Percentiles rank a stretch among this genome's conserved stretches.
These are phyloP conservation scores for Chrysoporthe austroafricana DNA, from an alignment of 2,329 filamentous ascomycete species.

Conservation along the genomic window DNA sequence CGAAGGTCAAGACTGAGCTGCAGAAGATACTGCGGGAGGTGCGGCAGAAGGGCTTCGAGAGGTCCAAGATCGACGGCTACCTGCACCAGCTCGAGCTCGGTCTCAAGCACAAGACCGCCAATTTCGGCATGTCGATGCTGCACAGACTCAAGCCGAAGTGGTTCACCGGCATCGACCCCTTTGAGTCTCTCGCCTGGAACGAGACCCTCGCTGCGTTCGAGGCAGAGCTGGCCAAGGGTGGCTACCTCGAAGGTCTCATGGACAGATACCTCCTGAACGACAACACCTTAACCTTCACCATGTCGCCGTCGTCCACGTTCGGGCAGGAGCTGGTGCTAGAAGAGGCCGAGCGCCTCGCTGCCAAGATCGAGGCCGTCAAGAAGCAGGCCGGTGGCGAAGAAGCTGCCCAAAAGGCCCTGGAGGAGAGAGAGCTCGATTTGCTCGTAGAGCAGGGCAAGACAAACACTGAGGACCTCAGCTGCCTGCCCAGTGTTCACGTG, in stretches of 20 bases:
- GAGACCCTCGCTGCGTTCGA: constrained; percentile 85
- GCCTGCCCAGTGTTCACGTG: constrained; percentile 84
- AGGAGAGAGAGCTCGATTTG: constrained; percentile 78
- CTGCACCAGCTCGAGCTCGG: constrained; percentile 92
- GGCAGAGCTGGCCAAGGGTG: constrained; percentile 70
- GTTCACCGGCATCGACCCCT: constrained; percentile 95
- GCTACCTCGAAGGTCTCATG: constrained; percentile 82
- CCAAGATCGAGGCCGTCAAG: constrained; percentile 73
- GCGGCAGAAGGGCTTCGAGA: constrained; percentile 78
- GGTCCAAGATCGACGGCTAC: constrained; percentile 89
- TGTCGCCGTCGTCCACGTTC: constrained; percentile 82
- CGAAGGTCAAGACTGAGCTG: constrained; percentile 75
- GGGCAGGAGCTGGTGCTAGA: constrained; percentile 74
- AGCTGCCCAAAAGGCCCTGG: constrained; percentile 72
- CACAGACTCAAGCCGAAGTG: constrained; percentile 87
- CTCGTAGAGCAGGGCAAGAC: constrained; percentile 83
- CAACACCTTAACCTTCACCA: constrained; percentile 87
- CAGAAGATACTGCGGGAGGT: constrained; percentile 72
- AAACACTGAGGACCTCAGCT: constrained; percentile 82
- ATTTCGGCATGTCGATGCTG: constrained; percentile 89
- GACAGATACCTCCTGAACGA: constrained; percentile 91
- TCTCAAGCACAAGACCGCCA: constrained; percentile 94
- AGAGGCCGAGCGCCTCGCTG: constrained; percentile 73
- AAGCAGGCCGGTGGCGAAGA: constrained; percentile 71
- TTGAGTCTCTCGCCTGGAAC: constrained; percentile 90